A percentile compares a stretch with the other conserved stretches of the same genome.
These are phyloP conservation scores for Mycena crocata DNA, from an alignment of 768 basidiomycete species.

Conservation along the genomic window DNA sequence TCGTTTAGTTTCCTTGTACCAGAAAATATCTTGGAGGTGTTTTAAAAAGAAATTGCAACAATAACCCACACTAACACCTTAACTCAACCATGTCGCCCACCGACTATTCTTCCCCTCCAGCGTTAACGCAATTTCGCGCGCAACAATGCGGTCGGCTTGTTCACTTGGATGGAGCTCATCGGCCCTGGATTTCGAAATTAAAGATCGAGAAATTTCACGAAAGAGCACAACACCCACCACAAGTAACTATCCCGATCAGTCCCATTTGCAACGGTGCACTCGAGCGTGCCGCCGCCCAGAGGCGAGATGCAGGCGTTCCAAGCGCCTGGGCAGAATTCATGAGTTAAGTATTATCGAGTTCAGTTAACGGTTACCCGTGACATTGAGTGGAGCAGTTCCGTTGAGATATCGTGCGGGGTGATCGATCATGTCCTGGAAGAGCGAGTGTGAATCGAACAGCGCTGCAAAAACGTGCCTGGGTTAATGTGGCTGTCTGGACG, in stretches of 20 bases:
- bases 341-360: constrained; percentile 54
- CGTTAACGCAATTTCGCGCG: constrained; percentile 61
- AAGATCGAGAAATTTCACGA: background rate
- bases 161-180: constrained; percentile 73
- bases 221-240: constrained; percentile 54
- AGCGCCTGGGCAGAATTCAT: constrained; percentile 54
- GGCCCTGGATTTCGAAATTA: constrained; percentile 43
- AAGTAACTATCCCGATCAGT: constrained; percentile 67
- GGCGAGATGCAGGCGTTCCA: constrained; percentile 45
- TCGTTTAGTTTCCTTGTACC: background rate
- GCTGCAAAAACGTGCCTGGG: constrained; percentile 45
- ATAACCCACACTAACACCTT: background rate
- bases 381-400: constrained; percentile 71
- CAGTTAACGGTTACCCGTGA: constrained; percentile 57
- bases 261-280: constrained; percentile 53
- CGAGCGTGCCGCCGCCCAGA: constrained; percentile 39
- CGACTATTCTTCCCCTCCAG: constrained; percentile 55
- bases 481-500: background rate
- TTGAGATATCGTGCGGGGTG: constrained; percentile 67
- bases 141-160: constrained; percentile 66
- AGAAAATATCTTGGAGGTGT: background rate
- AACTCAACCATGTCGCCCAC: constrained; percentile 66
- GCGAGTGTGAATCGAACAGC: constrained; percentile 69
- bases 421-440: constrained; percentile 69
- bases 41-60: background rate